These are phyloP conservation scores for Cardamine chenopodiifolia DNA, from an alignment of 345 rosid species.

Conservation along the genomic window DNA sequence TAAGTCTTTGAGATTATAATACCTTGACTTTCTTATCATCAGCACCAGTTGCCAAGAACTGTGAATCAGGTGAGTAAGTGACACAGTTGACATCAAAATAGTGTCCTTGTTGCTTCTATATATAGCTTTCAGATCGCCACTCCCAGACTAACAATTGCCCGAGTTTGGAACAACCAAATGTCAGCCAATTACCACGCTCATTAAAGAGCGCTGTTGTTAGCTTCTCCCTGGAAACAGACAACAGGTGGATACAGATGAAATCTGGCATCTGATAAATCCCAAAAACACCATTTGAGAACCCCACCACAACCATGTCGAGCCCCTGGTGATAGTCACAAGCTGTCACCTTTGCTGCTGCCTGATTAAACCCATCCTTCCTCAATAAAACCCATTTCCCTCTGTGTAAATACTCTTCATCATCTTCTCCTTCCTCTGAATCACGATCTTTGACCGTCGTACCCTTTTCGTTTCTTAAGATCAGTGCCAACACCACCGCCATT, in stretches of 20 bases:
- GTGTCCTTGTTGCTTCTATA: conserved; percentile 99
- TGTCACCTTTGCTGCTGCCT: conserved; percentile 65
- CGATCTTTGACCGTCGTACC: conserved; percentile 53
- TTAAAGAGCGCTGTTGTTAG: conserved; percentile 84
- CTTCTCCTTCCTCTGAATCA: conserved; percentile 39
- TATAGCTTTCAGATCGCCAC: conserved; percentile 92
- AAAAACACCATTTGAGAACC: conserved; percentile 88
- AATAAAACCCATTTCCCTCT: conserved; percentile 68
- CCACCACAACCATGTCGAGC: conserved; percentile 83
- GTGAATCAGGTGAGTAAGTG: conserved; percentile 91
- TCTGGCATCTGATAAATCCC: conserved; percentile 97
- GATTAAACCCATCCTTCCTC: conserved; percentile 84
- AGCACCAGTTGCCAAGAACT: conserved; percentile 92
- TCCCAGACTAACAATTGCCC: conserved; percentile 99
- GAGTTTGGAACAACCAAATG: conserved; percentile 88
- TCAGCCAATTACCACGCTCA: conserved; percentile 91
- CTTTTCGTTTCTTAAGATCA: conserved; percentile 60
- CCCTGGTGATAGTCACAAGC: conserved; percentile 84
- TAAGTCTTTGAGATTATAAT: conserved; percentile 4
- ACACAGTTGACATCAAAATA: conserved; percentile 89
- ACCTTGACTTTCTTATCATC: conserved; percentile 99
- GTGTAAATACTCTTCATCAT: conserved; percentile 57
- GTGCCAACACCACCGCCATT: conserved; percentile 23
- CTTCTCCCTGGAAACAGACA: conserved; percentile 86
- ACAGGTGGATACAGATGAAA: conserved; percentile 81